Conservation (phyloP, 306 rosid genomes). For the Rubus parviflorus region DNA sequence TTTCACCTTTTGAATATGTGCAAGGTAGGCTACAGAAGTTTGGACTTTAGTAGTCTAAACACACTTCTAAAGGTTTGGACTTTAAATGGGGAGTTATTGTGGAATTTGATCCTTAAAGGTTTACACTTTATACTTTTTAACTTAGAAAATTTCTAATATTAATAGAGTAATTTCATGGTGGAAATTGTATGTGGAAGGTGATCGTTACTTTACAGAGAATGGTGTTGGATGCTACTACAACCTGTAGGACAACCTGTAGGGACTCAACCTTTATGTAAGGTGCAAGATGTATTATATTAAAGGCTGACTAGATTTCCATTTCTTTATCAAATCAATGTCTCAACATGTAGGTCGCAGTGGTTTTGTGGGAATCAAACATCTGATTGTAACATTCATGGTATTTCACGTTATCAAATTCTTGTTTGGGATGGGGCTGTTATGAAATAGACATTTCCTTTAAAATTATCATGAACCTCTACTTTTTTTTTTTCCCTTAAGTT, state of each 20-base stretch:
- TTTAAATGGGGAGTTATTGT: slow-evolving; percentile 1
- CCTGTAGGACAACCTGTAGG: slow-evolving; percentile 30
- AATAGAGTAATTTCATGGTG: slow-evolving; percentile 6
- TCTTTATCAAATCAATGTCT: slow-evolving; percentile 27
- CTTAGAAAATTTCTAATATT: neutral
- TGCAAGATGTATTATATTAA: slow-evolving; percentile 19
- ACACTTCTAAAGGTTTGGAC: slow-evolving; percentile 12
- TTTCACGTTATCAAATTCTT: slow-evolving; percentile 1
- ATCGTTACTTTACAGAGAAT: slow-evolving; percentile 18
- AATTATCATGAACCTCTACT: neutral
- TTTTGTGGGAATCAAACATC: slow-evolving; percentile 28
- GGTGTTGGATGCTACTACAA: slow-evolving; percentile 30
- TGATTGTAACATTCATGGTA: slow-evolving; percentile 11
- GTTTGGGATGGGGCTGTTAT: slow-evolving; percentile 7
- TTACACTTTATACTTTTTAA: neutral
- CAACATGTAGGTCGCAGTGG: slow-evolving; percentile 25
- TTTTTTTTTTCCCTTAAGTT: neutral
- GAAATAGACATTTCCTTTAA: slow-evolving; percentile 5
- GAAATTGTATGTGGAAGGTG: slow-evolving; percentile 26
- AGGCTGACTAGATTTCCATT: slow-evolving; percentile 36
- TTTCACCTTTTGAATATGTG: neutral
- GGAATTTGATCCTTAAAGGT: neutral
- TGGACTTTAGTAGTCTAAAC: slow-evolving; percentile 1
- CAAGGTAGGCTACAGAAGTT: neutral
- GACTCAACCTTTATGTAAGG: slow-evolving; percentile 35